Percentiles rank a stretch among this genome's conserved stretches.
phyloP scores from a whole-genome alignment of 148 eudicot species.

The Chenopodium berlandieri region DNA sequence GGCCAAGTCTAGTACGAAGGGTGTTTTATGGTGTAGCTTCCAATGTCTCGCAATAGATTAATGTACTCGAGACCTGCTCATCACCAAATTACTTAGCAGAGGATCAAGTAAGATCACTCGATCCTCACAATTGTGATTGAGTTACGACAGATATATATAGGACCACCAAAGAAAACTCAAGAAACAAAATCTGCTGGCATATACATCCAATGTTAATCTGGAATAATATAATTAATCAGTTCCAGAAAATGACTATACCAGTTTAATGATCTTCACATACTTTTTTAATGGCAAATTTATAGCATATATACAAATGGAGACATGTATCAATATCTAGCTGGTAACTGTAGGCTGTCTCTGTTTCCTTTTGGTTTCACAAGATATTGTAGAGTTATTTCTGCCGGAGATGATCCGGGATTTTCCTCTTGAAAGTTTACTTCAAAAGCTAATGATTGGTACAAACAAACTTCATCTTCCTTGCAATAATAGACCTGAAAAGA shows the following conservation, averaged over 20 bases:
- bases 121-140: neutral
- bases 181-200: neutral
- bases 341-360: constrained; percentile 37
- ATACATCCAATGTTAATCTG: neutral
- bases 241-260: neutral
- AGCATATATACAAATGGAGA: neutral
- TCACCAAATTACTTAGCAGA: neutral
- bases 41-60: neutral
- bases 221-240: neutral
- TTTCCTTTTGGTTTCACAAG: constrained; percentile 65
- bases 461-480: constrained; percentile 90
- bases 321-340: constrained; percentile 28
- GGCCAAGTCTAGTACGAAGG: neutral
- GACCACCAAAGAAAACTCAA: neutral
- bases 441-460: constrained; percentile 79
- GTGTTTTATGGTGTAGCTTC: too few relatives aligned
- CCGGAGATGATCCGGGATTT: constrained; percentile 45
- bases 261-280: neutral
- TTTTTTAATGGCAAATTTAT: neutral
- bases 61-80: neutral
- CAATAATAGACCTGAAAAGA: constrained; percentile 83
- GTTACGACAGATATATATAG: neutral
- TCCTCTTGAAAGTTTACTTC: constrained; percentile 76
- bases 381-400: constrained; percentile 55
- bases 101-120: neutral